Evolutionary conservation across 257 asterid genomes (phyloP), one percentile per base, ranked within the genome.

Genomic region (Przewalskia tangutica): DNA sequence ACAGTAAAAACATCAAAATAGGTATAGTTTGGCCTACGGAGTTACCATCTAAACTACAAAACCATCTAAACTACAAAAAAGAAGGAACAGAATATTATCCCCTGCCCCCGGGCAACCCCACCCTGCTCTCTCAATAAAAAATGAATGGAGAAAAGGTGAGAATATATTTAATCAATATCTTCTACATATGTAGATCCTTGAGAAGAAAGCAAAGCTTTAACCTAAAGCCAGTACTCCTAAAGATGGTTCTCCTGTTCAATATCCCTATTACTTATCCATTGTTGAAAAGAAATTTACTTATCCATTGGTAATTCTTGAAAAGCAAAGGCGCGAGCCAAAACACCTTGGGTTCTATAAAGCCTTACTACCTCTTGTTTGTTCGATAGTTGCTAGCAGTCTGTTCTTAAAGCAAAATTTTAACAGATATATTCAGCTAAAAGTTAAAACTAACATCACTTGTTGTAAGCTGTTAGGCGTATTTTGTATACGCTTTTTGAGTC

Each of bases 1-100:
- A 66, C 82, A 79, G 58, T 55, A 84, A 81, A 77, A 54, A 85
- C 40, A 50, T 81, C 53, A 27, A 81, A 51, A 81, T 48, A 62
- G 50, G 77, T 65, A 63, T 0, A 27, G 32, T 7, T 65, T 63
- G 16, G 50, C 18, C 55, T 32, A 12, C 0, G 8, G 75, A 50
- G 38, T 55, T 38, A 5, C 82, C 40, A 63, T 65, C 60, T 79
- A 81, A 56, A 63, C 77, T 2, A 62, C 59, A 59, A 50, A 23
- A 13, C 82, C 40, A 63, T 65, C 60, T 79, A 81, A 56, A 63
- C 77, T 2, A 62, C 59, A 59, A 50, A 23, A 13, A 23, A 75
- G 46, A 73, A 44, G 40, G 62, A 73, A 75, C 46, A 20, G 14
- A 50, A 48, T 75, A 20, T 27, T 23, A 75, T 46, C 12, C 58